phyloP scores from a whole-genome alignment of 1,284 basidiomycete genomes.

The Takashimella koratensis region DNA sequence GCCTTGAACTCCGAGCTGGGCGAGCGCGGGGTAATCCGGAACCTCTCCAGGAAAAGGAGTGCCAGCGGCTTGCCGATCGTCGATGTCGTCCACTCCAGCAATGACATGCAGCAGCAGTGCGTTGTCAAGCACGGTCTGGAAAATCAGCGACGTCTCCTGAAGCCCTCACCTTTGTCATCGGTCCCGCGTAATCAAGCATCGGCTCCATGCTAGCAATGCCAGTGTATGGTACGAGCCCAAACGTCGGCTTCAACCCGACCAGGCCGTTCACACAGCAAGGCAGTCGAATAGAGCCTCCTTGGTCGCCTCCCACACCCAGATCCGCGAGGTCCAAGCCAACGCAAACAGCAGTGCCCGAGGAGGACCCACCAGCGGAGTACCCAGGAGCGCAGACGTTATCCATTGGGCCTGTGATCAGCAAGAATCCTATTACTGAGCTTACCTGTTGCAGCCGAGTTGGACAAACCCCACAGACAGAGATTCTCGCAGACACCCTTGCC shows the following conservation, averaged over 20 bases:
- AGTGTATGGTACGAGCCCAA: slow-evolving; percentile 55
- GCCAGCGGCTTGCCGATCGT: slow-evolving; percentile 53
- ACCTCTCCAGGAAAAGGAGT: slow-evolving; percentile 49
- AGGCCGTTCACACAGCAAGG: slow-evolving; percentile 53
- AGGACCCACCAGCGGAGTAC: slow-evolving; percentile 53
- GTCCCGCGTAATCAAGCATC: slow-evolving; percentile 48
- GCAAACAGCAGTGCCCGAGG: slow-evolving; percentile 53
- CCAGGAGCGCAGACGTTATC: slow-evolving; percentile 53
- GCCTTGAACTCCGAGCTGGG: slow-evolving; percentile 34
- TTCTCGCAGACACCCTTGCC: slow-evolving; percentile 52
- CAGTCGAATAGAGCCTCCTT: slow-evolving; percentile 53
- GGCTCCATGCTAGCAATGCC: slow-evolving; percentile 52
- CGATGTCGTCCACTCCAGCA: slow-evolving; percentile 54
- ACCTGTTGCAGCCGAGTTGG: slow-evolving; percentile 10
- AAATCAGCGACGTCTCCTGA: too few relatives aligned
- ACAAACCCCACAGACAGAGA: slow-evolving; percentile 23
- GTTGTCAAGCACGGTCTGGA: slow-evolving; percentile 51
- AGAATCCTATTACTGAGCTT: too few relatives aligned
- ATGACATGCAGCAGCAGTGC: slow-evolving; percentile 52
- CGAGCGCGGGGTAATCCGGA: slow-evolving; percentile 46
- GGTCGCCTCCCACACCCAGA: slow-evolving; percentile 55
- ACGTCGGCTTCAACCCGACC: slow-evolving; percentile 55
- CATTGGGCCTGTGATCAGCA: too few relatives aligned
- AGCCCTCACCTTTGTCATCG: slow-evolving; percentile 21
- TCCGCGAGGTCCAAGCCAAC: slow-evolving; percentile 51